Evolutionary conservation across 768 basidiomycete genomes (phyloP).

Genomic region (Trametes coccinea): DNA sequence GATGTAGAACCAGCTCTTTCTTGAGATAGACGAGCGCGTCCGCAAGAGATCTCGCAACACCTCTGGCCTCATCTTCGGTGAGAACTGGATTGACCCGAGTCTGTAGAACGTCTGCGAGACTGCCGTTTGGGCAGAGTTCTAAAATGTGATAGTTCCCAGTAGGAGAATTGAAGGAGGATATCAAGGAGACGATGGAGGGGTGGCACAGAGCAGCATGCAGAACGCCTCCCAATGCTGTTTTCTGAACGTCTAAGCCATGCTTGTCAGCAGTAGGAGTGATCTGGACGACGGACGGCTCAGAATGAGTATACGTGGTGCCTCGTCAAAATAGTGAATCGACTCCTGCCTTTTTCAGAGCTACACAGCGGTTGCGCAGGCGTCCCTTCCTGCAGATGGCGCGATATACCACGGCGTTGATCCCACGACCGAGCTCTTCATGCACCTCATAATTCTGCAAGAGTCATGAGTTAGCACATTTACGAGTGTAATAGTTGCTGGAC

Average conservation of each 20-base stretch:
- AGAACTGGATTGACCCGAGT: conserved; percentile 28
- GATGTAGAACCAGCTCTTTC: conserved; percentile 44
- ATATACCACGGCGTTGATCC: conserved; percentile 35
- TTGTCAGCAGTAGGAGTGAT: not conserved
- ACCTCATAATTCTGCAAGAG: conserved; percentile 41
- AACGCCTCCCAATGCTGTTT: conserved; percentile 17
- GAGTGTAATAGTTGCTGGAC: not conserved
- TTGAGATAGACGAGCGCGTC: conserved; percentile 47
- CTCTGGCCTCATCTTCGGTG: conserved; percentile 39
- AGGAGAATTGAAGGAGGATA: conserved; percentile 41
- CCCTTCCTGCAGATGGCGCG: conserved; percentile 47
- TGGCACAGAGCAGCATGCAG: conserved; percentile 48
- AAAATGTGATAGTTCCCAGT: conserved; percentile 40
- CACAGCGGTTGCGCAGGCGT: conserved; percentile 42
- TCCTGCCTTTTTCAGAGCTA: conserved; percentile 47
- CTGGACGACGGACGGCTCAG: not conserved
- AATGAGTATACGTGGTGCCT: too few species aligned
- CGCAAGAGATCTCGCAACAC: conserved; percentile 40
- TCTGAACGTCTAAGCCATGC: not conserved
- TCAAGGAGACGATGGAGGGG: conserved; percentile 48
- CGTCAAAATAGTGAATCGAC: not conserved
- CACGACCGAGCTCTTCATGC: conserved; percentile 35
- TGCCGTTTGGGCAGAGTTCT: conserved; percentile 48
- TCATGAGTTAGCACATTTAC: not conserved
- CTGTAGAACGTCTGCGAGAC: conserved; percentile 35